Percentiles rank a stretch among this genome's conserved stretches.
Evolutionary conservation across 352 stramenopile species (phyloP).

Genomic region (Peronospora tabacina): DNA sequence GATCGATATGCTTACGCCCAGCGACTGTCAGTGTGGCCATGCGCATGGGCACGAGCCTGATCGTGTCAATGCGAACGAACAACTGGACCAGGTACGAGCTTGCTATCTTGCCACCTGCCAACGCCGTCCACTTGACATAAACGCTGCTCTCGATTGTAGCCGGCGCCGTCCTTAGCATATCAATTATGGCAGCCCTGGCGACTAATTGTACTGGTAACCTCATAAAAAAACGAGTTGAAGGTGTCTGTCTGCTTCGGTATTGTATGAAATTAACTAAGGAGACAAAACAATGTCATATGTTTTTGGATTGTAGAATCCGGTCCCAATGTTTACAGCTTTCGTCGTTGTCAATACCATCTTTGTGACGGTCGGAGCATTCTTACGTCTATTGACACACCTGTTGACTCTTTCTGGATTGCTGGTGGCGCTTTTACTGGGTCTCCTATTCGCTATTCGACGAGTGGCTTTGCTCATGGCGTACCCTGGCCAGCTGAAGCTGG

Average conservation of each 20-base stretch:
- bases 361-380: conserved; percentile 45
- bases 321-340: conserved; percentile 45
- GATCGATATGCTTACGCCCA: conserved; percentile 24
- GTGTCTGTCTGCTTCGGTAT: too few species aligned
- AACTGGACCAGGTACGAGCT: background rate
- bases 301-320: conserved; percentile 40
- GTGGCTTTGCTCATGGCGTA: conserved; percentile 58
- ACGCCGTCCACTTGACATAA: too few species aligned
- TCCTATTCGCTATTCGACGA: conserved; percentile 35
- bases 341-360: conserved; percentile 50
- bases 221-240: too few species aligned
- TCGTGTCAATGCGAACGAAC: conserved; percentile 1
- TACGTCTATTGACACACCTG: conserved; percentile 39
- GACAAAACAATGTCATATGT: too few species aligned
- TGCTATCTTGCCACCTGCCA: too few species aligned
- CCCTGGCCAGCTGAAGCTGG: conserved; percentile 63
- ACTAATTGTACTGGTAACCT: conserved; percentile 52
- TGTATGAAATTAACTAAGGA: too few species aligned
- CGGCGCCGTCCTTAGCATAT: conserved; percentile 33
- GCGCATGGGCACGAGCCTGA: conserved; percentile 21
- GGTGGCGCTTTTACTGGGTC: conserved; percentile 30
- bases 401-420: conserved; percentile 51
- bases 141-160: conserved; percentile 4
- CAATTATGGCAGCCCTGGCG: conserved; percentile 73
- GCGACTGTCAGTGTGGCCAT: conserved; percentile 28